phyloP scores from a whole-genome alignment of 2,329 filamentous ascomycete genomes.

The Penicillium sp. region DNA sequence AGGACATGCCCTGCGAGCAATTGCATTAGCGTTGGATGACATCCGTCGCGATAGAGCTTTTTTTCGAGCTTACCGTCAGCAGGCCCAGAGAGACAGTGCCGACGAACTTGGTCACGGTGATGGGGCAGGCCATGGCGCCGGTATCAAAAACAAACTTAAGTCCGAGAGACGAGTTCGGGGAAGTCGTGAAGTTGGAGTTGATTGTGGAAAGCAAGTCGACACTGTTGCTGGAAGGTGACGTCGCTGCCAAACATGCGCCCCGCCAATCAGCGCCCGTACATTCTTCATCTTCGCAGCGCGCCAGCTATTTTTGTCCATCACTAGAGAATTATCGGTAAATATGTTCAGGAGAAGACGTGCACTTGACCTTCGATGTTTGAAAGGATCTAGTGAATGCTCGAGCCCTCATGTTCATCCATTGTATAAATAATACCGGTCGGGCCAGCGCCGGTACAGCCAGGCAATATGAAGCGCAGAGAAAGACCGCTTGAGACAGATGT shows the following conservation, averaged over 20 bases:
- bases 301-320: background rate
- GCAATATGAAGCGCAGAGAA: background rate
- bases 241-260: conserved; percentile 3
- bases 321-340: background rate
- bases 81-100: conserved; percentile 86
- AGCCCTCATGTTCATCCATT: background rate
- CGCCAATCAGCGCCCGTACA: conserved; percentile 16
- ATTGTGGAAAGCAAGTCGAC: background rate
- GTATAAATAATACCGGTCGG: background rate
- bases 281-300: conserved; percentile 6
- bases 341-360: background rate
- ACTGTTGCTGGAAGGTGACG: conserved; percentile 5
- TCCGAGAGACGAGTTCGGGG: background rate
- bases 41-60: background rate
- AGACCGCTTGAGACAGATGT: too few species aligned
- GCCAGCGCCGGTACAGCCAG: background rate
- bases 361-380: background rate
- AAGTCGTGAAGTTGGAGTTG: background rate
- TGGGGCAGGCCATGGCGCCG: conserved; percentile 62
- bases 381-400: background rate
- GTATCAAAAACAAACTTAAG: background rate
- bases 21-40: conserved; percentile 16
- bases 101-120: conserved; percentile 85
- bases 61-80: conserved; percentile 66
- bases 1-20: conserved; percentile 72